Percentiles rank a stretch among this genome's conserved stretches.
These are phyloP conservation scores for Yarrowia sp. DNA, from an alignment of 805 yeast species.

Conservation along the genomic window DNA sequence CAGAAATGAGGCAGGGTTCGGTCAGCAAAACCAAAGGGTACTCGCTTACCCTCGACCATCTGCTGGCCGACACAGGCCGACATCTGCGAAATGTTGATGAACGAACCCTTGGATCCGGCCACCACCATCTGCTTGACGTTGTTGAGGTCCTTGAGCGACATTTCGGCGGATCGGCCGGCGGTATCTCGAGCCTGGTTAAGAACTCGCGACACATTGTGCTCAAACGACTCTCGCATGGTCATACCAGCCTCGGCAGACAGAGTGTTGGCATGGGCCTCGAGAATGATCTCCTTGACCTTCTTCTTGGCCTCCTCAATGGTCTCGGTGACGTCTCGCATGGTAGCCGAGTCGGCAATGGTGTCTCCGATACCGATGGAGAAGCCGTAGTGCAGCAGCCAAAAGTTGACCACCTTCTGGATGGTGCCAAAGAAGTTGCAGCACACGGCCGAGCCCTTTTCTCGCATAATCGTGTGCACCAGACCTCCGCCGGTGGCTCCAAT, in stretches of 20 bases:
- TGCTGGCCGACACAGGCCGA: slow-evolving; percentile 99
- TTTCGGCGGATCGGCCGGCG: slow-evolving; percentile 98
- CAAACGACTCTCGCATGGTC: slow-evolving; percentile 98
- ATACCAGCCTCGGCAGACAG: slow-evolving; percentile 98
- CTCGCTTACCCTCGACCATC: slow-evolving; percentile 99
- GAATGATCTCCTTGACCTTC: slow-evolving; percentile 91
- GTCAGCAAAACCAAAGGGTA: slow-evolving; percentile 95
- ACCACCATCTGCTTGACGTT: slow-evolving; percentile 99
- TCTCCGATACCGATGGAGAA: slow-evolving; percentile 99
- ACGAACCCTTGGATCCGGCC: slow-evolving; percentile 99
- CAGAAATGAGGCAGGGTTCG: slow-evolving; percentile 98
- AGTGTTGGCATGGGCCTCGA: slow-evolving; percentile 87
- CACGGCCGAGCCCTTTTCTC: slow-evolving; percentile 92
- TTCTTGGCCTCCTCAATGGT: slow-evolving; percentile 92
- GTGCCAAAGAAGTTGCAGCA: slow-evolving; percentile 92
- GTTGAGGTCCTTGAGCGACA: slow-evolving; percentile 89
- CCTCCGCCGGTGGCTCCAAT: slow-evolving; percentile 99
- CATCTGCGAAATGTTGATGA: slow-evolving; percentile 98
- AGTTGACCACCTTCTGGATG: slow-evolving; percentile 93
- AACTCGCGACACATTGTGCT: slow-evolving; percentile 93
- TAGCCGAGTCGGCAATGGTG: slow-evolving; percentile 96
- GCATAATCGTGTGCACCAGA: slow-evolving; percentile 93
- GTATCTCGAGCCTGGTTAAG: slow-evolving; percentile 98
- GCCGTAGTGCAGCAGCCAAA: slow-evolving; percentile 95
- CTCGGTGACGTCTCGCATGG: slow-evolving; percentile 91